Evolutionary conservation across 495 filamentous ascomycete species (phyloP), one percentile per base, ranked within the genome.

Genomic region (Aspergillus incahuasiensis): DNA sequence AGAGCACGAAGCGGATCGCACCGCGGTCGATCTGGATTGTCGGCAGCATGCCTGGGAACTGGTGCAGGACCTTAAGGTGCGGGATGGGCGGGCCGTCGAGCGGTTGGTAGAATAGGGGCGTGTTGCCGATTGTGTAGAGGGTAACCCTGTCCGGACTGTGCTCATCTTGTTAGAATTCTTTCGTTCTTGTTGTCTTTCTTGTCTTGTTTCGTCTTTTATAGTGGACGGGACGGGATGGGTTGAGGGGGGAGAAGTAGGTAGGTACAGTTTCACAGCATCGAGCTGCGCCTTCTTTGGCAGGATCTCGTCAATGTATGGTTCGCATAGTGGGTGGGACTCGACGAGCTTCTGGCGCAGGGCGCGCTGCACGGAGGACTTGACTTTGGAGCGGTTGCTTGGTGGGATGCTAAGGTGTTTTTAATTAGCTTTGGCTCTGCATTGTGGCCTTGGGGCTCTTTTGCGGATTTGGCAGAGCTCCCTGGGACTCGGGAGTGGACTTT

Each of bases 281-380:
- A 97, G 75, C 52, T 94, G 90, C n/a, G 85, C 82, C 67, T 97
- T 97, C 76, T 97, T 97, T 12, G 94, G 94, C 52, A 98, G 81
- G 52, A 98, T 86, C 66, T 95, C 90, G 66, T 98, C 94, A 73
- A 97, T 96, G 71, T 89, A 79, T 0, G 90, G 90, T 54, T 84
- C 85, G 50, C 97, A 88, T 15, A 88, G 79, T 1, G 94, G 94
- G 74, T 92, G 96, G 42, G 90, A 86, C 34, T 90, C 81, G 58
- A 90, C 71, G 62, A 97, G 76, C 61, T 88, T 89, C 54, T 86
- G 79, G 62, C 94, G 88, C 56, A 98, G 81, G 58, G 78, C 83
- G 58, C 94, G 89, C 74, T 96, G 91, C 40, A 88, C 90, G 16
- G 92, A 96, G 62, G 92, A 96, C 74, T 97, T 98, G 72, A 98